Conservation (phyloP, 73 alveolate genomes). For the Uronychia binucleata region DNA sequence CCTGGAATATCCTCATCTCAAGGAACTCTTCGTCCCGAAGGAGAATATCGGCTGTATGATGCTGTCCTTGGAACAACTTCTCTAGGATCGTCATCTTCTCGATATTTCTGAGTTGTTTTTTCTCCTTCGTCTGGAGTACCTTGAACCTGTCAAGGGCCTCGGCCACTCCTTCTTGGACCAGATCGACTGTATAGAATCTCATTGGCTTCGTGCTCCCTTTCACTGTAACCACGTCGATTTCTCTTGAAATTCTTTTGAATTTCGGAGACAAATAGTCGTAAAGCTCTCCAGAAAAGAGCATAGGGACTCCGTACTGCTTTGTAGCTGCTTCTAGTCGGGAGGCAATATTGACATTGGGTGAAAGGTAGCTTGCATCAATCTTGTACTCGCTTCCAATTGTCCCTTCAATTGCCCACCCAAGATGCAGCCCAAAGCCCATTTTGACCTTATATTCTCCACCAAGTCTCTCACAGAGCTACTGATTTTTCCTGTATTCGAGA, state of each 20-base stretch:
- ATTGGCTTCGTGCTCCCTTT: conserved; percentile 91
- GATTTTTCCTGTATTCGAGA: conserved; percentile 82
- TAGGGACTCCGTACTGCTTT: conserved; percentile 3
- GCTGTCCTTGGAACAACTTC: conserved; percentile 5
- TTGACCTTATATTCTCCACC: conserved; percentile 47
- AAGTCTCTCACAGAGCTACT: conserved; percentile 46
- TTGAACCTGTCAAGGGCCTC: background rate
- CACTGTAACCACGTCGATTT: conserved; percentile 90
- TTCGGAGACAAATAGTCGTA: conserved; percentile 35
- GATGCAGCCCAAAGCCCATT: conserved; percentile 31
- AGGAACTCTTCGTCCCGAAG: conserved; percentile 28
- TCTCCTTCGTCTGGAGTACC: background rate
- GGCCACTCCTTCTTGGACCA: conserved; percentile 31
- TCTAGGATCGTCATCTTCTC: conserved; percentile 17
- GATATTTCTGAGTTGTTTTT: conserved; percentile 27
- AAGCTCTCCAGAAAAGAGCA: conserved; percentile 13
- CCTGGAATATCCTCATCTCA: conserved; percentile 24
- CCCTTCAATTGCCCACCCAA: conserved; percentile 34
- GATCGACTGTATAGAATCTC: conserved; percentile 79
- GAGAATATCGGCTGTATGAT: conserved; percentile 22
- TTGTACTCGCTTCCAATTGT: conserved; percentile 11
- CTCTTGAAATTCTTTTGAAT: conserved; percentile 52
- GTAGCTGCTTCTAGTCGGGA: conserved; percentile 22
- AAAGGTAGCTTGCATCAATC: conserved; percentile 13
- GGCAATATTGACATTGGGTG: conserved; percentile 35